A percentile compares a stretch with the other conserved stretches of the same genome.
Evolutionary conservation across 768 basidiomycete genomes (phyloP).

Genomic region (Favolaschia claudopus): DNA sequence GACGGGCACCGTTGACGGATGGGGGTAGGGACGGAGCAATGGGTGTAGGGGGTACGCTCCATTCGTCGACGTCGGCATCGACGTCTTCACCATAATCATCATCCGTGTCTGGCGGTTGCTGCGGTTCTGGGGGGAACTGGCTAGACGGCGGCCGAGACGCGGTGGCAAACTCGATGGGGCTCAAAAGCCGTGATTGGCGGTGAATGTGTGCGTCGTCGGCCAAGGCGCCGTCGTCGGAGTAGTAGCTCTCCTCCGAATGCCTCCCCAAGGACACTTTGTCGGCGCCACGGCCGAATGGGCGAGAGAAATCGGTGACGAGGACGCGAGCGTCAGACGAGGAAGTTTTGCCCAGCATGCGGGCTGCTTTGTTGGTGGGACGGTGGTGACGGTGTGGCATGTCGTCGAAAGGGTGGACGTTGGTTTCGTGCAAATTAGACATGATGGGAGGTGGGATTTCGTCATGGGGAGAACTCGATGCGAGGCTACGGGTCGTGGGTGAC

Average conservation of each 20-base stretch:
- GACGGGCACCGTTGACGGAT: background rate
- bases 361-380: slow-evolving; percentile 2
- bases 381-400: background rate
- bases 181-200: slow-evolving; percentile 9
- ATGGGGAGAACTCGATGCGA: background rate
- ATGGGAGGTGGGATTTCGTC: background rate
- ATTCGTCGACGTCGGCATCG: background rate
- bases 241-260: too few species aligned
- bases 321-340: background rate
- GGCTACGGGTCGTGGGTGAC: background rate
- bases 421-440: slow-evolving; percentile 3
- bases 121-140: background rate
- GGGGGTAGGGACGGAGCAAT: background rate
- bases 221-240: background rate
- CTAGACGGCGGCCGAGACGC: slow-evolving; percentile 1
- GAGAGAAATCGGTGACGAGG: background rate
- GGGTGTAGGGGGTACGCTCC: slow-evolving; percentile 4
- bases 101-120: background rate
- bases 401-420: slow-evolving; percentile 17
- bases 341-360: slow-evolving; percentile 11
- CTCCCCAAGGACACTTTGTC: too few species aligned
- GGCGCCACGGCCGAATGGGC: slow-evolving; percentile 5
- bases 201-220: slow-evolving; percentile 5
- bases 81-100: background rate
- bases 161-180: slow-evolving; percentile 13